These are phyloP conservation scores for Schwanniomyces sp. DNA, from an alignment of 805 yeast genomes.

Conservation along the genomic window DNA sequence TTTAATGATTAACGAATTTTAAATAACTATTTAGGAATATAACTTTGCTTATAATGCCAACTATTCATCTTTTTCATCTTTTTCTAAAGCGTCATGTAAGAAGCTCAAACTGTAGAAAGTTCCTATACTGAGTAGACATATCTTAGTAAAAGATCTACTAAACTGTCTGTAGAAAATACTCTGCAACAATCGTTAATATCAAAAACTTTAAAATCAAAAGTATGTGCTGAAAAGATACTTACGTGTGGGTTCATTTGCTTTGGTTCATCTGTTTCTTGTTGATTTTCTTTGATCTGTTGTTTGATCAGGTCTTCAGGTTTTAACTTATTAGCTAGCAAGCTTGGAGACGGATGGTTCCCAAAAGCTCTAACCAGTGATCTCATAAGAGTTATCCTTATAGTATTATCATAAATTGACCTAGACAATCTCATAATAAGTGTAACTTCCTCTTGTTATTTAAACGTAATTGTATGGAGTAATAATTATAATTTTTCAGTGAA, in stretches of 20 bases:
- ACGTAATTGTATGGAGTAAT: background rate
- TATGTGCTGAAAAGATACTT: background rate
- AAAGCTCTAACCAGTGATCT: background rate
- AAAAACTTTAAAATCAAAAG: background rate
- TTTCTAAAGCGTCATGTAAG: conserved; percentile 8
- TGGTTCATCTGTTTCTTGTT: background rate
- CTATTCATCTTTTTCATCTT: conserved; percentile 1
- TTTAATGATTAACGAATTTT: conserved; percentile 1
- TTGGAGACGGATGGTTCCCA: background rate
- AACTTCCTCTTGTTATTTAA: background rate
- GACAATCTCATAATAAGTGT: background rate
- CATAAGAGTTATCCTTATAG: background rate
- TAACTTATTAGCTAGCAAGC: background rate
- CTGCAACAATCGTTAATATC: conserved; percentile 5
- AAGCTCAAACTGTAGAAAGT: conserved; percentile 13
- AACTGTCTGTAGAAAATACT: conserved; percentile 13
- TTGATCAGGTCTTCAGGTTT: background rate
- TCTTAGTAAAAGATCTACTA: conserved; percentile 14
- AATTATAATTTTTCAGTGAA: background rate
- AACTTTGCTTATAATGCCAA: background rate
- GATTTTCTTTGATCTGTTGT: background rate
- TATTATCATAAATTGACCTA: background rate
- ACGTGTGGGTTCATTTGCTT: conserved; percentile 2
- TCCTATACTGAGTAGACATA: conserved; percentile 12
- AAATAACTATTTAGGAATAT: background rate